Conservation (phyloP, 768 basidiomycete species). For the Tubosaeta brunneosetosa region DNA sequence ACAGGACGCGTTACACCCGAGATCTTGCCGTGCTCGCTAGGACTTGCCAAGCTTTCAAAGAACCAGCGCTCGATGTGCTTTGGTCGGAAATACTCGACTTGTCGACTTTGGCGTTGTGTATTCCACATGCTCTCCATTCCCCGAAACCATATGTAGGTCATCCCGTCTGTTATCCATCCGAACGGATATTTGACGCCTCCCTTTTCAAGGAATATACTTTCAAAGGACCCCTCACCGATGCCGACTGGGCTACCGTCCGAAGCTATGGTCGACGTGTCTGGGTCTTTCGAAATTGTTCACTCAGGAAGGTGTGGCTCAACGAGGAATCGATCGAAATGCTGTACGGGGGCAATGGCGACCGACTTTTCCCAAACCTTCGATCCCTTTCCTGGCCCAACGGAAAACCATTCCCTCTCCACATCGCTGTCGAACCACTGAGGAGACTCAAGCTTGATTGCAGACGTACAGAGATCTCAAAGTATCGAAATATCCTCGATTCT, state of each 20-base stretch:
- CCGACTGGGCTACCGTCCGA: not conserved
- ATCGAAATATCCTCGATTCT: not conserved
- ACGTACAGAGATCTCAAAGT: not conserved
- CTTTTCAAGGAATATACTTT: not conserved
- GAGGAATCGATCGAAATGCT: not conserved
- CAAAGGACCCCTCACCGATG: slow-evolving; percentile 1
- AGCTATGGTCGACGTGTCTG: slow-evolving; percentile 1
- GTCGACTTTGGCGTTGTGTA: not conserved
- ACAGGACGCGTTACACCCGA: not conserved
- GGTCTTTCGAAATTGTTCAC: not conserved
- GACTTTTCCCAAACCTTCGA: slow-evolving; percentile 3
- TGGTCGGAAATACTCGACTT: slow-evolving; percentile 4
- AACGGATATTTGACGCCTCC: not conserved
- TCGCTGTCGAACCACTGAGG: not conserved
- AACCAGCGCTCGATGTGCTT: slow-evolving; percentile 8
- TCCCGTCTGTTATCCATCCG: not conserved
- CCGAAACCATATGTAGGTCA: not conserved
- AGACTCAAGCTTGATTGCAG: not conserved
- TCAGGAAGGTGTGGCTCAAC: not conserved
- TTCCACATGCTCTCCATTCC: not conserved
- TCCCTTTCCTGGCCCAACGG: not conserved
- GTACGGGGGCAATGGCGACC: not conserved
- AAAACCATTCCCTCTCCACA: not conserved
- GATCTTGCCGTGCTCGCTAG: slow-evolving; percentile 2
- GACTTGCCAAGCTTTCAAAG: slow-evolving; percentile 6